Base-by-base conservation (phyloP, 2,329 filamentous ascomycete species). In the Exophiala xenobiotica region DNA sequence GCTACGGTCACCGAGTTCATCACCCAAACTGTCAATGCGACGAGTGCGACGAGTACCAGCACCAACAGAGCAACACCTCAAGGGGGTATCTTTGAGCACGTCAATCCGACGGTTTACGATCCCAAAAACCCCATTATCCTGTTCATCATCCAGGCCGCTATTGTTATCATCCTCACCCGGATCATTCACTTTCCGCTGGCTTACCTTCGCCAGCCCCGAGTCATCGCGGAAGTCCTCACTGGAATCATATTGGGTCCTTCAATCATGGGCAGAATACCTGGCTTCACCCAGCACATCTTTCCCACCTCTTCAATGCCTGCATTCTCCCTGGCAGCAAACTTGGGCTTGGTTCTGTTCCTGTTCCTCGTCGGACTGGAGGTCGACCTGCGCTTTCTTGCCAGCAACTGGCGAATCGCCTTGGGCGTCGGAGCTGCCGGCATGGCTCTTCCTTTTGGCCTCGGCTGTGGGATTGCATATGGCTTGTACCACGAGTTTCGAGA, bases 301-400 rank as follows among this genome's bases (percentile, higher is more conserved):
- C 90, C 90, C 0, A 65, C 74, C 0, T 80, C 73, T 0, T 90
- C 88, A 2, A 87, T 95, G 68, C 84, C 88, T 2, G 83, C 85
- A 46, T 74, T 96, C 43, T 85, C 75, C 61, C 79, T 91, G 47
- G 87, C 89, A 38, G 90, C 90, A 38, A 95, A 93, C 61, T 71
- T 96, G 3, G 90, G 90, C 4, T 74, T 96, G 46, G 80, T 95
- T 11, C 76, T 96, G 6, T 95, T 93, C 66, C 75, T 96, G 27
- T 96, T 96, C 70, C 77, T 95, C 51, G 89, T 95, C 19, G 90
- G 89, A 1, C 77, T 96, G 2, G 90, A 96, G 72, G 89, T 91
- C 38, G 89, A 96, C 64, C 74, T 95, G 35, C 80, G 87, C 33
- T 83, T 90, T 63, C 79, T 95, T 53, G 70, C 84, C 22, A 83